These are phyloP conservation scores for Plenodomus lindquistii DNA, from an alignment of 2,329 filamentous ascomycete species.

Conservation along the genomic window DNA sequence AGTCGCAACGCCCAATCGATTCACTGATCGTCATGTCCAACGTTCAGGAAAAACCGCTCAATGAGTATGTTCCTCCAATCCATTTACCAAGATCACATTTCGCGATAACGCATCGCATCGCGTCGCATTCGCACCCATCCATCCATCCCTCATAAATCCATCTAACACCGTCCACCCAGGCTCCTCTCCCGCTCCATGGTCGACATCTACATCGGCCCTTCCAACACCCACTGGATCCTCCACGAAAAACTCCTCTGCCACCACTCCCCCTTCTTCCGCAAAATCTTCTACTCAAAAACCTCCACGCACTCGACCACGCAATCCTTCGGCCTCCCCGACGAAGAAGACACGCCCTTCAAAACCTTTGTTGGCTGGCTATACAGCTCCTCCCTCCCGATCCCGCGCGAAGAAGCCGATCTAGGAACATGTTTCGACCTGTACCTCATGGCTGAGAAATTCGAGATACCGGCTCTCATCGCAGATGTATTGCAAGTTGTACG, in stretches of 20 bases:
- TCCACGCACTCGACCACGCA: constrained; percentile 33
- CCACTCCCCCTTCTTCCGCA: constrained; percentile 58
- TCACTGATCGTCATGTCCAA: constrained; percentile 25
- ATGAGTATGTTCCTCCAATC: constrained; percentile 31
- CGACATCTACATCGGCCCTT: constrained; percentile 59
- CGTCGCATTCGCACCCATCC: no score
- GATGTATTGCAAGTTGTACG: constrained; percentile 56
- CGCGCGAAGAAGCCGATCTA: constrained; percentile 56
- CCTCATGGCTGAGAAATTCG: constrained; percentile 58
- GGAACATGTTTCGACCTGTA: constrained; percentile 58
- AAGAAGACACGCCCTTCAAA: constrained; percentile 57
- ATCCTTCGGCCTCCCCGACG: constrained; percentile 55
- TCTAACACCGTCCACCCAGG: constrained; percentile 33
- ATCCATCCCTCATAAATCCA: neutral
- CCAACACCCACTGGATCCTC: constrained; percentile 59
- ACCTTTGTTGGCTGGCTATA: constrained; percentile 61
- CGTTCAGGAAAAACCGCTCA: constrained; percentile 37
- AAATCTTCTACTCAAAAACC: constrained; percentile 52
- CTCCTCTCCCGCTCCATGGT: constrained; percentile 59
- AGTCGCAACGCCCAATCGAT: constrained; percentile 19
- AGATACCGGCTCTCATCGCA: constrained; percentile 52
- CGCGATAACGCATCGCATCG: no score
- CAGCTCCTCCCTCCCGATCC: constrained; percentile 51
- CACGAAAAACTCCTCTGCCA: constrained; percentile 61
- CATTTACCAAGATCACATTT: no score